Conservation (phyloP, 192 early-diverging fungal species). For the Rhizophagus sp. region DNA sequence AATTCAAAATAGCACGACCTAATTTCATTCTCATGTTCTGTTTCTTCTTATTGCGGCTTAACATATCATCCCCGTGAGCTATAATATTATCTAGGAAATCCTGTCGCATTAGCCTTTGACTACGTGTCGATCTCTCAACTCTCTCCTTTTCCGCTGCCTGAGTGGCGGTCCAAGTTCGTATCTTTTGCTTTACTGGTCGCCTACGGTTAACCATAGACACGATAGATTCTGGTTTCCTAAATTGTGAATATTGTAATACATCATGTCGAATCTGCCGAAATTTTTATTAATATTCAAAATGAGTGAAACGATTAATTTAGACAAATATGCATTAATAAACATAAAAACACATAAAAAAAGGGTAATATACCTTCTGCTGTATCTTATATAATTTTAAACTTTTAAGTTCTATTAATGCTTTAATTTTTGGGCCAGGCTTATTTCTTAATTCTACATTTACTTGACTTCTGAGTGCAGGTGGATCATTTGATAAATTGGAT, state of each 20-base stretch:
- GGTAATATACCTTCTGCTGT: constrained; percentile 1
- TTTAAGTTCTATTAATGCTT: constrained; percentile 6
- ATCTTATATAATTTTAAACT: background rate
- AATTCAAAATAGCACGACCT: constrained; percentile 74
- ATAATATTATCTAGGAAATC: constrained; percentile 78
- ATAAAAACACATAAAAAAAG: background rate
- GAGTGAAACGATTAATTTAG: background rate
- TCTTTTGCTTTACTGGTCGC: constrained; percentile 51
- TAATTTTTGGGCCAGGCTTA: background rate
- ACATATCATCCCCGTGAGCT: constrained; percentile 69
- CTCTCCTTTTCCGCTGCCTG: constrained; percentile 89
- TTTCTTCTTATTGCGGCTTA: constrained; percentile 64
- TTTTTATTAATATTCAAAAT: background rate
- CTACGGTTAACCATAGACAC: background rate
- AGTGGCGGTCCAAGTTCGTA: constrained; percentile 81
- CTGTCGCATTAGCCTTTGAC: constrained; percentile 78
- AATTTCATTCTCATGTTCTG: constrained; percentile 70
- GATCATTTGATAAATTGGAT: constrained; percentile 18
- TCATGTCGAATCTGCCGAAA: background rate
- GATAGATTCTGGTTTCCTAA: background rate
- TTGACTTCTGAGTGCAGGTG: background rate
- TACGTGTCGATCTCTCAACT: constrained; percentile 78
- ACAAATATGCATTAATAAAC: background rate
- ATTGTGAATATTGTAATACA: constrained; percentile 3
- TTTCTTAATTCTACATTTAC: background rate